A percentile compares a stretch with the other conserved stretches of the same genome.
phyloP scores from a whole-genome alignment of 257 asterid genomes.

The Oldenlandia corymbosa region DNA sequence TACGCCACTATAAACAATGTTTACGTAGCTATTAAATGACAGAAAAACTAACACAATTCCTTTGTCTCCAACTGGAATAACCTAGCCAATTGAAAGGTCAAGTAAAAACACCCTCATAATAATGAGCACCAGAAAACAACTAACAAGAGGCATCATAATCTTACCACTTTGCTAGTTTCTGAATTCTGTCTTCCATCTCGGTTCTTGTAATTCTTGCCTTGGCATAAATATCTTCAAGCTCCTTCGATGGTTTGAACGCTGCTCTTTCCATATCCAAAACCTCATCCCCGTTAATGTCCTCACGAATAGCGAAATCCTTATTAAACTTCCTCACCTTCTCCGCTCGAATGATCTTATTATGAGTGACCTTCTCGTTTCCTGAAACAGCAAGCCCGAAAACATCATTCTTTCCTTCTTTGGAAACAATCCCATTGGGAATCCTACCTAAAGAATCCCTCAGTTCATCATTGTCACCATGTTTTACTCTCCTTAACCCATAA shows the following conservation, averaged over 20 bases:
- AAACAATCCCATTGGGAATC: neutral
- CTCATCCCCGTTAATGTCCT: conserved; percentile 5
- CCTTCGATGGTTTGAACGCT: conserved; percentile 63
- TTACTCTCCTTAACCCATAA: neutral
- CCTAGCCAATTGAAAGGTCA: neutral
- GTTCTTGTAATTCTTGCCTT: conserved; percentile 59
- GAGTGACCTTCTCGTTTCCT: conserved; percentile 20
- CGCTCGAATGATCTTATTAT: conserved; percentile 11
- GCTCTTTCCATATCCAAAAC: conserved; percentile 47
- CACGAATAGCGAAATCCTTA: conserved; percentile 10
- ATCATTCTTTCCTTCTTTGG: conserved; percentile 13
- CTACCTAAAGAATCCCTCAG: neutral
- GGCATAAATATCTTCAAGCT: conserved; percentile 30
- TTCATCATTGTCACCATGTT: conserved; percentile 12
- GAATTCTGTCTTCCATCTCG: conserved; percentile 93
- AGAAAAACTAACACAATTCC: too few relatives aligned
- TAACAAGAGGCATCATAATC: conserved; percentile 16
- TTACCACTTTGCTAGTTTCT: conserved; percentile 82
- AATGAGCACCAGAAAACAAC: neutral
- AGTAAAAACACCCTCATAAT: neutral
- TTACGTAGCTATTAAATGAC: too few relatives aligned
- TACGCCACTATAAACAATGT: neutral
- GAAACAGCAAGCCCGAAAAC: conserved; percentile 1
- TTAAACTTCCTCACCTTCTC: conserved; percentile 17
- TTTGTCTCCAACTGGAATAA: too few relatives aligned